Evolutionary conservation across 192 early-diverging fungal species (phyloP), one percentile per base, ranked within the genome.

Genomic region (Kickxella alabastrina): DNA sequence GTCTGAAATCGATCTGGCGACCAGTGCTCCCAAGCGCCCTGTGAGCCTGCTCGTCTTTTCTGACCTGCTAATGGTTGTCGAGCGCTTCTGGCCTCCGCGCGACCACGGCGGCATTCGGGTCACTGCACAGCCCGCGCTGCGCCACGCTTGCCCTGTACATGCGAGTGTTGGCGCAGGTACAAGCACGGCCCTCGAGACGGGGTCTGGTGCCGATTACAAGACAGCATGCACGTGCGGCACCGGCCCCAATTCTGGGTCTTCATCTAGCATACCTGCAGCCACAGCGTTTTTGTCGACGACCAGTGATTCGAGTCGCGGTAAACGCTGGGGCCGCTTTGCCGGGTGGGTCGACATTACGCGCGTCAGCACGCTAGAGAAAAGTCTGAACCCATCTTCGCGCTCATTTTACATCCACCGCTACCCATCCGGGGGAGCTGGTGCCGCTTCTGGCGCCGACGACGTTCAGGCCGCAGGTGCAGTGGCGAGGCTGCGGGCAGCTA

Each of bases 1-100:
- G 0, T 57, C 68, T 4, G 76, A 78, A 29, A 61, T 68, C 15
- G 76, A 78, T 36, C 58, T 78, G 19, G 65, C 60, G 23, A 78
- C 68, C 7, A 58, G 62, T 24, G 52, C 69, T 19, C 59, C 69
- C 41, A 66, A 65, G 42, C 63, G 60, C 34, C 76, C 69, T 1
- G 64, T 78, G 54, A 56, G 59, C 18, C 37, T 78, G 48, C 64
- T 73, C 23, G 65, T 78, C 3, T 78, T 78, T 29, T 73, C 76
- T 2, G 76, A 78, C 27, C 44, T 62, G 52, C 54, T 78, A 19
- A 78, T 78, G 76, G 53, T 78, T 21, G 69, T 73, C 35, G 76
- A 78, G 68, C 60, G 76, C 13, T 75, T 65, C 42, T 75, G 65
- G 65, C 65, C 65, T 34, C 65, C 66, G 2, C 54, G 44, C 28